Conservation (phyloP, 331 rosid species). For the Quercus lobata region DNA sequence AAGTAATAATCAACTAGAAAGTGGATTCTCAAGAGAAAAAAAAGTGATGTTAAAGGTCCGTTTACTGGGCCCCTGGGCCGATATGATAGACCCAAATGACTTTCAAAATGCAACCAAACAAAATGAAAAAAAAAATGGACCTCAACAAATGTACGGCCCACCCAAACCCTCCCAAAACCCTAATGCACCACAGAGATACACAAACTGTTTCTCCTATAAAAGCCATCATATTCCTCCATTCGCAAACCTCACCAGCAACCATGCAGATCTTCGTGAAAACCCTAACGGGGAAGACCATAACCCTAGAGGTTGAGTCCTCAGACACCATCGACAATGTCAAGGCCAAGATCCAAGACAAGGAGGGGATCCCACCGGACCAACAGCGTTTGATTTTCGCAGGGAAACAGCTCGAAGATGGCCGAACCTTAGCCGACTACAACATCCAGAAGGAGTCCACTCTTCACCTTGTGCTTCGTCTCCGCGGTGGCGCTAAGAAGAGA, state of each 20-base stretch:
- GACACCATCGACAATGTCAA: constrained; percentile 37
- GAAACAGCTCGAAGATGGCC: constrained; percentile 35
- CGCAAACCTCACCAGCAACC: not conserved
- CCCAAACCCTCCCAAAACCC: not conserved
- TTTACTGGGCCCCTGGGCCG: not conserved
- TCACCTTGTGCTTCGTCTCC: constrained; percentile 31
- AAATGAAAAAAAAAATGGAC: not conserved
- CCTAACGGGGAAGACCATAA: constrained; percentile 65
- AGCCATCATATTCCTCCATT: not conserved
- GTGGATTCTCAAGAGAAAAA: no score
- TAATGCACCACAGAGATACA: not conserved
- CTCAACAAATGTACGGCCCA: not conserved
- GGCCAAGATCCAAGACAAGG: constrained; percentile 37
- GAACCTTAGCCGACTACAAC: constrained; percentile 32
- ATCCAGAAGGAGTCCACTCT: constrained; percentile 40
- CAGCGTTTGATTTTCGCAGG: constrained; percentile 35
- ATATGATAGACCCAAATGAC: not conserved
- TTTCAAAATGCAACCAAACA: not conserved
- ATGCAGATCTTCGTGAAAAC: constrained; percentile 81
- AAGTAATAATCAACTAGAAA: no score
- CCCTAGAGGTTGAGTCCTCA: constrained; percentile 42
- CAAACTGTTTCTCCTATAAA: not conserved
- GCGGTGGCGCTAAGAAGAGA: constrained; percentile 32
- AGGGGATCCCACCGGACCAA: constrained; percentile 32
- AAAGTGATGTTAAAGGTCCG: no score